Percentiles rank a stretch among this genome's conserved stretches.
phyloP scores from a whole-genome alignment of 1,139 yeast species.

The Spencermartinsiella ligniputridi region DNA sequence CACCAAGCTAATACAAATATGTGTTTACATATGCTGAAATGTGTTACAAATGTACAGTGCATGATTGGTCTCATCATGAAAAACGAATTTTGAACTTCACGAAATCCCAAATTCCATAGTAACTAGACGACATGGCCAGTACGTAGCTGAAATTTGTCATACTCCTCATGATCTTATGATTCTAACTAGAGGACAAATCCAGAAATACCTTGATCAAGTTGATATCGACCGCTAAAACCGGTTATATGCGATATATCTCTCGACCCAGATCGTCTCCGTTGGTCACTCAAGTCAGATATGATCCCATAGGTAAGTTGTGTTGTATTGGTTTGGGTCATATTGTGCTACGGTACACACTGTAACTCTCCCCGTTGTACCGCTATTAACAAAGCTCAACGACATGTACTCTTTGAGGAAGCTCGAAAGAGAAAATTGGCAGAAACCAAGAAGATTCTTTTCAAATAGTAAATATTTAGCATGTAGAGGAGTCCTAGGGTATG shows the following conservation, averaged over 20 bases:
- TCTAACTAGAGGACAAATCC: constrained; percentile 21
- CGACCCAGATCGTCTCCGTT: constrained; percentile 78
- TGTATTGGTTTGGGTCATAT: not conserved
- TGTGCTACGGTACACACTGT: too few species aligned
- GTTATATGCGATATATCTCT: constrained; percentile 72
- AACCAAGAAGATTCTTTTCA: constrained; percentile 36
- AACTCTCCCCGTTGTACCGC: constrained; percentile 2
- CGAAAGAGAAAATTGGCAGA: constrained; percentile 81
- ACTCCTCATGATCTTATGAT: too few species aligned
- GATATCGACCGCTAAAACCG: constrained; percentile 82
- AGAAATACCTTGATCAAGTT: constrained; percentile 53
- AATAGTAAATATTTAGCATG: too few species aligned
- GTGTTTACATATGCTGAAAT: too few species aligned
- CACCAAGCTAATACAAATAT: too few species aligned
- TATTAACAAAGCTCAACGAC: constrained; percentile 49
- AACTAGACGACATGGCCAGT: not conserved
- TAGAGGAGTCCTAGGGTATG: too few species aligned
- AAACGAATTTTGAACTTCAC: too few species aligned
- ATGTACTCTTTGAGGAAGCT: constrained; percentile 83
- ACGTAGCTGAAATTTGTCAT: too few species aligned
- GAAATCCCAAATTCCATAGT: too few species aligned
- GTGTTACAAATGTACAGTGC: too few species aligned
- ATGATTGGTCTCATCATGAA: too few species aligned
- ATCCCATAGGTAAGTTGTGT: constrained; percentile 53
- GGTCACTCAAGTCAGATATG: constrained; percentile 82